Evolutionary conservation across 2,329 filamentous ascomycete genomes (phyloP), one percentile per base, ranked within the genome.

Genomic region (Cladosporium sp.): DNA sequence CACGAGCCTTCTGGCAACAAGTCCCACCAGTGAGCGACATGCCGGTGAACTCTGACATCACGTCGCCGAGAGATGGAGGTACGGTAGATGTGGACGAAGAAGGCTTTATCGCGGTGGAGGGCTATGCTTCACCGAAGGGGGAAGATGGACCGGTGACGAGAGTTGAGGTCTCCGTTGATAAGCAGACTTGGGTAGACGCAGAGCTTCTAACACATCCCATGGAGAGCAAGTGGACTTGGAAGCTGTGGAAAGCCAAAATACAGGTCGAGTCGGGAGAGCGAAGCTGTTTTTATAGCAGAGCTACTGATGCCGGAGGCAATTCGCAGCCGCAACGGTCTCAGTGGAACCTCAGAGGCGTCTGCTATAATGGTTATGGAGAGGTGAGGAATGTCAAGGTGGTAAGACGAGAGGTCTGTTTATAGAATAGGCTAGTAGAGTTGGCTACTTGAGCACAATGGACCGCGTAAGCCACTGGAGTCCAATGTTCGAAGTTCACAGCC

Each of bases 41-140:
- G 76, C 84, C 86, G 1, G 80, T 89, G 19, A 87, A 86, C 36
- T 86, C 83, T 60, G 86, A 86, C 55, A 86, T 84, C 64, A 84
- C 84, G 77, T 73, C 76, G 0, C 83, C 83, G 0, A 34, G 37
- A n/a, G 45, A 76, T 80, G 61, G 70, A 74, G 76, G 74, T 73
- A 76, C 76, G 11, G 83, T 82, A 63, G 76, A 82, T 34, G 76
- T 78, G 0, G 72, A 83, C 15, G 67, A 83, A 0, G 73, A 76
- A 3, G 82, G 82, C 7, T 73, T 22, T 64, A 67, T 30, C 47
- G 58, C 3, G 51, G 57, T 19, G 3, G 76, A 80, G 52, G 87
- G 87, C 0, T 89, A 88, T 68, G 87, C 87, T 2, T 87, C 86
- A 66, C 85, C 84, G 0, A 86, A 87, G 30, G 87, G 86, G 43